Percentiles rank a stretch among this genome's conserved stretches.
These are phyloP conservation scores for Rhodocollybia butyracea DNA, from an alignment of 768 basidiomycete genomes.

Conservation along the genomic window DNA sequence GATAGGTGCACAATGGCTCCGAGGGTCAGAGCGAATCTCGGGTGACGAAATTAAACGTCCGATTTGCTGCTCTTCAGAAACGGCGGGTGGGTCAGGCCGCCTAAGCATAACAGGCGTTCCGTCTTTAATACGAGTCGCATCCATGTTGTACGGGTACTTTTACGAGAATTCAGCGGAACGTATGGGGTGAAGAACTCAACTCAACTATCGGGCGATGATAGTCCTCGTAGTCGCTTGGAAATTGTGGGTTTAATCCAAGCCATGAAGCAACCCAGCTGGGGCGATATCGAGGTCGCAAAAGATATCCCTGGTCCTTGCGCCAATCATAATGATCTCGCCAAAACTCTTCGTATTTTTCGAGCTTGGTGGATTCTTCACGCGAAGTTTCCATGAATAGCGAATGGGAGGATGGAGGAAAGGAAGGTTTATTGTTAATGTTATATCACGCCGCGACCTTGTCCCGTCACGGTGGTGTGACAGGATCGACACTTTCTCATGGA, in stretches of 20 bases:
- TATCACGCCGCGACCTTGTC: too few species aligned
- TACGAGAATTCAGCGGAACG: not conserved
- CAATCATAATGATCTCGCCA: constrained; percentile 22
- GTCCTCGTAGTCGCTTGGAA: not conserved
- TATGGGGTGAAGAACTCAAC: not conserved
- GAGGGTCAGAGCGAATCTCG: constrained; percentile 12
- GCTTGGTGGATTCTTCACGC: too few species aligned
- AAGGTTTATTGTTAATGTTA: too few species aligned
- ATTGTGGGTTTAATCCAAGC: constrained; percentile 16
- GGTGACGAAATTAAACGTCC: constrained; percentile 16
- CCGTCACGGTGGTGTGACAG: too few species aligned
- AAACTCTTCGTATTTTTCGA: not conserved
- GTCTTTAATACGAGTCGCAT: constrained; percentile 26
- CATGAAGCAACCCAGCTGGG: constrained; percentile 34
- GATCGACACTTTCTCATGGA: too few species aligned
- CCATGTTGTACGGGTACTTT: constrained; percentile 16
- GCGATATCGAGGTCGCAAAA: constrained; percentile 27
- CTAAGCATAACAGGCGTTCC: constrained; percentile 28
- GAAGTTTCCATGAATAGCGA: too few species aligned
- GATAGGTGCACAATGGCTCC: constrained; percentile 34
- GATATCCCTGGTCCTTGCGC: constrained; percentile 28
- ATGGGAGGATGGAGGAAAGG: too few species aligned
- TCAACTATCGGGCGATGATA: not conserved
- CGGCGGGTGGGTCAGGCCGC: constrained; percentile 1
- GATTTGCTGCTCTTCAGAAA: constrained; percentile 29